Evolutionary conservation across 1,284 basidiomycete species (phyloP).

Genomic region (Moesziomyces sp.): DNA sequence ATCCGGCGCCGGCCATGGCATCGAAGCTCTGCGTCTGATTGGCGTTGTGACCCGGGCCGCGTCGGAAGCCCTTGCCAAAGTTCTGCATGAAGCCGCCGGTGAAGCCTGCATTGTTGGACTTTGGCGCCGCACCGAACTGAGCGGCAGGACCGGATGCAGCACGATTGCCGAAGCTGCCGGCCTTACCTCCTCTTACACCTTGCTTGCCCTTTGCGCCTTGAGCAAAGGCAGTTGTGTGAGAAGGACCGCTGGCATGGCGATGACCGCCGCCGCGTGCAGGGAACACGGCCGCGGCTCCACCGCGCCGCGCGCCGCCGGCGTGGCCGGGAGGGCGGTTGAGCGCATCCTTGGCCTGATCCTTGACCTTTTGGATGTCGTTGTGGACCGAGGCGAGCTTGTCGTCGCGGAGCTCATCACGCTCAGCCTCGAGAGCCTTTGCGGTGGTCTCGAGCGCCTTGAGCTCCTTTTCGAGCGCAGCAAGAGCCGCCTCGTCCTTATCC

Average conservation of each 20-base stretch:
- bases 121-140: constrained; percentile 17
- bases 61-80: constrained; percentile 42
- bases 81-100: constrained; percentile 44
- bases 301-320: constrained; percentile 16
- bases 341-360: constrained; percentile 32
- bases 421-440: constrained; percentile 29
- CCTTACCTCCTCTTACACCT: constrained; percentile 32
- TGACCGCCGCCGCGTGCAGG: constrained; percentile 38
- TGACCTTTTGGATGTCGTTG: constrained; percentile 41
- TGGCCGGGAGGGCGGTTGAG: constrained; percentile 18
- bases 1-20: constrained; percentile 18
- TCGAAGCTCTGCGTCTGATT: constrained; percentile 25
- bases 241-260: constrained; percentile 37
- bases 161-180: constrained; percentile 29
- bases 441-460: constrained; percentile 30
- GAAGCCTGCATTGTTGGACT: constrained; percentile 18
- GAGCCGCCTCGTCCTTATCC: constrained; percentile 41
- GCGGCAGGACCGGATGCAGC: constrained; percentile 39
- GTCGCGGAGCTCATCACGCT: constrained; percentile 41
- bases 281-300: constrained; percentile 22
- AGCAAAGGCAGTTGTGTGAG: constrained; percentile 13
- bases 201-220: constrained; percentile 28
- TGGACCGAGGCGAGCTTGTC: constrained; percentile 32
- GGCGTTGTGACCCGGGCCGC: constrained; percentile 20
- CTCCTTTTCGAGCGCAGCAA: constrained; percentile 45